These are phyloP conservation scores for Xylaria arbuscula DNA, from an alignment of 2,329 filamentous ascomycete species.

Conservation along the genomic window DNA sequence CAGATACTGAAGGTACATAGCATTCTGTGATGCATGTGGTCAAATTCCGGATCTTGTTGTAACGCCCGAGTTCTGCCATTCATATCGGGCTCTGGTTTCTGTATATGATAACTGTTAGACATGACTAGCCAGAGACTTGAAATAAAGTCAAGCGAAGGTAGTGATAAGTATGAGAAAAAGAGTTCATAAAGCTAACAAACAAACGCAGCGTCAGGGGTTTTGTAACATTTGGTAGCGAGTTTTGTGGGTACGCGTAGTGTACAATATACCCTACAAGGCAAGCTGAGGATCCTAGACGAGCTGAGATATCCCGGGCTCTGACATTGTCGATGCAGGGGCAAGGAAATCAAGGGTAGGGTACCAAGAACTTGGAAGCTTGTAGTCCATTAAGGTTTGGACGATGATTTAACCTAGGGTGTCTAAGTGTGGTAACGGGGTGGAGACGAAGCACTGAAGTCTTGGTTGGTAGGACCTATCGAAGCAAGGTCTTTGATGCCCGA, in stretches of 20 bases:
- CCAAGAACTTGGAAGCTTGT: constrained; percentile 10
- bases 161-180: background rate
- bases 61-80: background rate
- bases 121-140: constrained; percentile 1
- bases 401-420: constrained; percentile 2
- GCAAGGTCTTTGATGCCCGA: background rate
- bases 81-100: background rate
- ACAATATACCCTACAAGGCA: background rate
- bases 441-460: constrained; percentile 1
- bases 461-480: constrained; percentile 5
- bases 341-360: constrained; percentile 11
- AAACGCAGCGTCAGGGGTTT: background rate
- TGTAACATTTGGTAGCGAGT: no score
- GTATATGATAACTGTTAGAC: background rate
- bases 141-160: no score
- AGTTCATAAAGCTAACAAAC: background rate
- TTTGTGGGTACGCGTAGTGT: background rate
- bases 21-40: background rate
- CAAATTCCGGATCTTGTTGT: no score
- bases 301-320: constrained; percentile 28
- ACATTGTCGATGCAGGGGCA: constrained; percentile 12
- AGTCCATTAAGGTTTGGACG: background rate
- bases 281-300: constrained; percentile 25
- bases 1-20: background rate
- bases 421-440: constrained; percentile 11